Percentiles rank a stretch among this genome's conserved stretches.
Evolutionary conservation across 805 yeast species (phyloP).

Genomic region (Lipomyces japonicus): DNA sequence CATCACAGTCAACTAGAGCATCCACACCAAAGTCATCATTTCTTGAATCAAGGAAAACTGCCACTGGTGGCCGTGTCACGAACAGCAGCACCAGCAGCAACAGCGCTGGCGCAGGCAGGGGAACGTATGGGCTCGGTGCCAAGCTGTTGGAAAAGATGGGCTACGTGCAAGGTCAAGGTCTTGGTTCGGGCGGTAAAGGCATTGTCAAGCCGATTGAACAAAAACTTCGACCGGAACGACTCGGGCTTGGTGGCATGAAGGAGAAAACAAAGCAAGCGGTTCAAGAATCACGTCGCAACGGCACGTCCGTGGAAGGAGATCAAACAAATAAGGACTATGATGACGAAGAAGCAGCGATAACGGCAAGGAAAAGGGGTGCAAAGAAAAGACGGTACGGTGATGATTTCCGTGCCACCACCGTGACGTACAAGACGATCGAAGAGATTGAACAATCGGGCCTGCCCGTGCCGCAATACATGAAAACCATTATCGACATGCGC

Average conservation of each 20-base stretch:
- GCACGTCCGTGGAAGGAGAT: constrained; percentile 17
- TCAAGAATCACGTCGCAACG: constrained; percentile 28
- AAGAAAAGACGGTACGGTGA: constrained; percentile 1
- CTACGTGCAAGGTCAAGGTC: constrained; percentile 73
- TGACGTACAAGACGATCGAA: constrained; percentile 31
- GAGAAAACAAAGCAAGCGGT: constrained; percentile 38
- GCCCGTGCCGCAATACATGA: constrained; percentile 32
- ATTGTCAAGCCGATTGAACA: constrained; percentile 77
- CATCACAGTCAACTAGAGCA: too few relatives aligned
- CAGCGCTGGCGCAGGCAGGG: background rate
- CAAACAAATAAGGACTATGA: constrained; percentile 24
- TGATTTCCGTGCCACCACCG: constrained; percentile 20
- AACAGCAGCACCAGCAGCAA: background rate
- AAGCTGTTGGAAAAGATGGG: constrained; percentile 79
- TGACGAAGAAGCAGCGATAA: constrained; percentile 6
- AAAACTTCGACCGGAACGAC: constrained; percentile 57
- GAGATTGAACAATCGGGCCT: constrained; percentile 35
- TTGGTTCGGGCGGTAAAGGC: constrained; percentile 73
- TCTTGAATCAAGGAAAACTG: background rate
- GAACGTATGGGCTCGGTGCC: constrained; percentile 74
- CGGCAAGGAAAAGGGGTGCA: constrained; percentile 27
- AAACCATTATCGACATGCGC: constrained; percentile 32
- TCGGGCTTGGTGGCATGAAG: constrained; percentile 68
- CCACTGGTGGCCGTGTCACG: background rate
- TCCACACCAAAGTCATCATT: too few relatives aligned